These are phyloP conservation scores for Puya raimondii DNA, from an alignment of 176 grass and related monocot species.

Conservation along the genomic window DNA sequence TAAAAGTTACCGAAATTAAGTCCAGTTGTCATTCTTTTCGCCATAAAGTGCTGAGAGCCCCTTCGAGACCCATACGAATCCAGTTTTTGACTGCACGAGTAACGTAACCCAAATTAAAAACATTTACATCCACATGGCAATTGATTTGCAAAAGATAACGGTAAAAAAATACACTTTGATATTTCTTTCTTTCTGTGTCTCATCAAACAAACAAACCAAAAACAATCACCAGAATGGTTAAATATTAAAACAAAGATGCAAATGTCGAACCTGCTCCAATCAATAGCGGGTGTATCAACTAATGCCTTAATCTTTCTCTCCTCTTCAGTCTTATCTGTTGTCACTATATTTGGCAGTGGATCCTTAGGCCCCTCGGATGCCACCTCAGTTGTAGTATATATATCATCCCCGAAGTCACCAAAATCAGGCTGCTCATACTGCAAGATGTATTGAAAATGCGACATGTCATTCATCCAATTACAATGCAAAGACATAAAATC, in stretches of 20 bases:
- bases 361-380: neutral
- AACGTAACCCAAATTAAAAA: neutral
- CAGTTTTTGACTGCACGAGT: neutral
- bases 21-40: neutral
- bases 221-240: neutral
- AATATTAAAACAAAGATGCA: too few relatives aligned
- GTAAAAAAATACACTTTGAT: neutral
- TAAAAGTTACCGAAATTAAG: neutral
- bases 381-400: neutral
- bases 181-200: neutral
- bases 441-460: neutral
- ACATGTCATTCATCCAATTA: neutral
- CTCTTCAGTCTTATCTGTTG: constrained; percentile 6
- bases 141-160: neutral
- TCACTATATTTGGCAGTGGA: neutral
- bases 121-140: neutral
- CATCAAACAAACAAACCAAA: neutral
- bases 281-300: constrained; percentile 20
- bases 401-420: constrained; percentile 9
- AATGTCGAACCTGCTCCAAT: neutral
- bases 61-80: constrained; percentile 3
- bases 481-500: neutral
- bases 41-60: neutral
- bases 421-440: constrained; percentile 14
- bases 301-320: constrained; percentile 16